Percentiles rank a stretch among this genome's conserved stretches.
Evolutionary conservation across 2,329 filamentous ascomycete genomes (phyloP).

Genomic region (Fusarium clavum): DNA sequence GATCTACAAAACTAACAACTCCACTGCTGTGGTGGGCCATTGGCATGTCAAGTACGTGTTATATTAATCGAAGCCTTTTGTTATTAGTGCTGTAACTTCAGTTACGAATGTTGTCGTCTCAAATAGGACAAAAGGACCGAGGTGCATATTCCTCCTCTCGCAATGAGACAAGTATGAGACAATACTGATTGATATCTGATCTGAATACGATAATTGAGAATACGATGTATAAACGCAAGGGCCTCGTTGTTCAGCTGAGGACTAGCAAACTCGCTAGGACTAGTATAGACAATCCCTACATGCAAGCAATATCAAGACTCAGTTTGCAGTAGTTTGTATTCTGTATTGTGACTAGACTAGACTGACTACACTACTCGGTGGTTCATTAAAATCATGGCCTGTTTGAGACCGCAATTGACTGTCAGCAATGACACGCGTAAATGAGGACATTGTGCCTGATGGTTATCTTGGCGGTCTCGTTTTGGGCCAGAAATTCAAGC

Average conservation of each 20-base stretch:
- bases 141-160: neutral
- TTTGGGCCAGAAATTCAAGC: constrained; percentile 15
- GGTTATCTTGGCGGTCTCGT: constrained; percentile 12
- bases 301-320: neutral
- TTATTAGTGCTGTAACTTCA: neutral
- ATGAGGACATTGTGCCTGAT: constrained; percentile 12
- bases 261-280: constrained; percentile 13
- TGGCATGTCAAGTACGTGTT: neutral
- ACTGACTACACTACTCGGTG: constrained; percentile 1
- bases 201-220: neutral
- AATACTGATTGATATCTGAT: neutral
- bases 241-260: constrained; percentile 6
- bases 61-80: neutral
- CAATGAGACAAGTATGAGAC: neutral
- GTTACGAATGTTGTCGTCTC: neutral
- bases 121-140: neutral
- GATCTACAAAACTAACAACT: constrained; percentile 18
- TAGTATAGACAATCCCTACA: neutral
- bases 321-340: neutral
- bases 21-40: neutral
- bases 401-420: neutral
- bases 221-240: constrained; percentile 26
- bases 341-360: neutral
- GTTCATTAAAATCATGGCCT: constrained; percentile 3
- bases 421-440: constrained; percentile 17